These are phyloP conservation scores for Cronartium ribicola DNA, from an alignment of 1,284 basidiomycete species.

Conservation along the genomic window DNA sequence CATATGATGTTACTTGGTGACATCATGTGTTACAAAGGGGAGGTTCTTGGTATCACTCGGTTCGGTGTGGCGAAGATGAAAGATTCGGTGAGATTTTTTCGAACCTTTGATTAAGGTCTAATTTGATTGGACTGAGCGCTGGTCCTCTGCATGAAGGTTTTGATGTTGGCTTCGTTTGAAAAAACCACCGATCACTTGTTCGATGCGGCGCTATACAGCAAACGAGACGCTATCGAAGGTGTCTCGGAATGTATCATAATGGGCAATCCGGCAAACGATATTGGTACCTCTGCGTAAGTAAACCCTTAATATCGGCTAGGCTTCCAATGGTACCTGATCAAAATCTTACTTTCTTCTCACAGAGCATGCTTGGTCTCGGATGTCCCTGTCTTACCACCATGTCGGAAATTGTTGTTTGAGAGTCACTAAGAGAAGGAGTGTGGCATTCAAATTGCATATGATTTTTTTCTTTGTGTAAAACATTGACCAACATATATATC, in stretches of 20 bases:
- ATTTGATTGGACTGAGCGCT: not conserved
- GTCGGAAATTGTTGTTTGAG: conserved; percentile 35
- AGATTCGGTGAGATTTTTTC: conserved; percentile 67
- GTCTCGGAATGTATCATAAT: conserved; percentile 99
- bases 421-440: not conserved
- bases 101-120: not conserved
- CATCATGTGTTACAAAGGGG: conserved; percentile 99
- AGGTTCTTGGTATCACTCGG: conserved; percentile 95
- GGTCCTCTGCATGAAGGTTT: conserved; percentile 45
- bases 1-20: conserved; percentile 98
- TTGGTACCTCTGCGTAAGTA: conserved; percentile 85
- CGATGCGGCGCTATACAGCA: conserved; percentile 92
- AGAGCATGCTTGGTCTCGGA: conserved; percentile 41
- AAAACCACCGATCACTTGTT: conserved; percentile 99
- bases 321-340: not conserved
- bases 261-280: conserved; percentile 93
- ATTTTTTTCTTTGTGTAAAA: too few relatives aligned
- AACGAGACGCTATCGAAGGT: conserved; percentile 89
- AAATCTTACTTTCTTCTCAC: not conserved
- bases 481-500: too few relatives aligned
- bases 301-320: not conserved
- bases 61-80: conserved; percentile 99
- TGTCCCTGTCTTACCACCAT: conserved; percentile 30
- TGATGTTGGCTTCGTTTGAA: conserved; percentile 99
- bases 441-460: too few relatives aligned